A percentile compares a stretch with the other conserved stretches of the same genome.
These are phyloP conservation scores for Coniochaeta sp. DNA, from an alignment of 2,329 filamentous ascomycete species.

Conservation along the genomic window DNA sequence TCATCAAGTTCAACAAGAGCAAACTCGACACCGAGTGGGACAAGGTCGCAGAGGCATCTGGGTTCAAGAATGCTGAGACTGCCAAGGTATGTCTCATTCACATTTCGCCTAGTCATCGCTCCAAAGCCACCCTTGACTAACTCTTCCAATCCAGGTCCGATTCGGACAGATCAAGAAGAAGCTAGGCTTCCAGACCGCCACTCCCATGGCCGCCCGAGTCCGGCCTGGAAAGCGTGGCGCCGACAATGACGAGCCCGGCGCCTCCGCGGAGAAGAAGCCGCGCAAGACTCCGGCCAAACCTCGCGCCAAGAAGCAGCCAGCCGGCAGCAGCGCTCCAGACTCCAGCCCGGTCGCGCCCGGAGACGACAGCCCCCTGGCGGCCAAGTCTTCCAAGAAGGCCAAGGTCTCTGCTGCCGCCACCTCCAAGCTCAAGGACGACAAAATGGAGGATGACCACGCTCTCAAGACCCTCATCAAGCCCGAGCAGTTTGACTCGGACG, in stretches of 20 bases:
- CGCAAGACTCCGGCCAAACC: neutral
- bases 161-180: slow-evolving; percentile 44
- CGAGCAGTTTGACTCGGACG: neutral
- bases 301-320: neutral
- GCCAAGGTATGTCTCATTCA: slow-evolving; percentile 30
- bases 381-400: neutral
- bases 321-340: neutral
- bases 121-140: too few relatives aligned
- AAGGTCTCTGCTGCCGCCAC: neutral
- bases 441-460: neutral
- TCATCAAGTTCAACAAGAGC: slow-evolving; percentile 34
- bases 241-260: neutral
- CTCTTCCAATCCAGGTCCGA: slow-evolving; percentile 24
- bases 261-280: neutral
- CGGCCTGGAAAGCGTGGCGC: neutral
- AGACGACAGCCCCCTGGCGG: neutral
- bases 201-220: neutral
- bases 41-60: slow-evolving; percentile 30
- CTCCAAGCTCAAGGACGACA: neutral
- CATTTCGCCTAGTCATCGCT: neutral
- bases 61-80: slow-evolving; percentile 36
- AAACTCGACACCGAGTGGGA: slow-evolving; percentile 42
- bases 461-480: neutral
- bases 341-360: neutral
- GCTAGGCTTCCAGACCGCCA: slow-evolving; percentile 23